These are phyloP conservation scores for Rhizophagus sp. DNA, from an alignment of 192 early-diverging fungal species.

Conservation along the genomic window DNA sequence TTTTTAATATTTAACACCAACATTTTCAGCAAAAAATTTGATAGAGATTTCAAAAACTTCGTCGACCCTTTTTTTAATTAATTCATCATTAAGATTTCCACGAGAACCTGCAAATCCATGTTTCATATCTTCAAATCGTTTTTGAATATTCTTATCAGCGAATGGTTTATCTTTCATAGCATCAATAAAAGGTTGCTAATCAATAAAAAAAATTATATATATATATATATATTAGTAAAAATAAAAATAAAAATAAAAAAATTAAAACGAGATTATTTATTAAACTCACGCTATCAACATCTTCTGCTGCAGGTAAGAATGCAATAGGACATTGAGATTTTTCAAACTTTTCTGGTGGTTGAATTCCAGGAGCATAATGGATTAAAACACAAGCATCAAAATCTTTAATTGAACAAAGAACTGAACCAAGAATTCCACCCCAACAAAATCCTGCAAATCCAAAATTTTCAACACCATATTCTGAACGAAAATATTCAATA, in stretches of 20 bases:
- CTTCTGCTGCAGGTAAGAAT: neutral
- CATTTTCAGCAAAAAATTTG: neutral
- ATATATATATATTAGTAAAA: no score
- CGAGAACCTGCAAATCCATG: neutral
- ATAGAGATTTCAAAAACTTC: neutral
- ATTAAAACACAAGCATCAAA: conserved; percentile 3
- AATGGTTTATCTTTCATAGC: conserved; percentile 6
- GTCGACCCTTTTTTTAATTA: neutral
- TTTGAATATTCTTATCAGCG: neutral
- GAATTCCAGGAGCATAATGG: neutral
- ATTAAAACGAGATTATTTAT: neutral
- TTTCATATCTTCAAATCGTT: neutral
- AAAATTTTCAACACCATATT: neutral
- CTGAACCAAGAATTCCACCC: neutral
- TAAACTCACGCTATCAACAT: neutral
- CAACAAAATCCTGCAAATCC: neutral
- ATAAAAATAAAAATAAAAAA: no score
- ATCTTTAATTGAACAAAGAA: neutral
- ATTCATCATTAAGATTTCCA: neutral
- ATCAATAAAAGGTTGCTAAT: no score
- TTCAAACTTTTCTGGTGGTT: neutral
- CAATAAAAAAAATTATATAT: no score
- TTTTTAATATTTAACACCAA: neutral
- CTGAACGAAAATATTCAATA: neutral
- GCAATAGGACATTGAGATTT: neutral